phyloP scores from a whole-genome alignment of 257 asterid genomes.

The Petunia axillaris region DNA sequence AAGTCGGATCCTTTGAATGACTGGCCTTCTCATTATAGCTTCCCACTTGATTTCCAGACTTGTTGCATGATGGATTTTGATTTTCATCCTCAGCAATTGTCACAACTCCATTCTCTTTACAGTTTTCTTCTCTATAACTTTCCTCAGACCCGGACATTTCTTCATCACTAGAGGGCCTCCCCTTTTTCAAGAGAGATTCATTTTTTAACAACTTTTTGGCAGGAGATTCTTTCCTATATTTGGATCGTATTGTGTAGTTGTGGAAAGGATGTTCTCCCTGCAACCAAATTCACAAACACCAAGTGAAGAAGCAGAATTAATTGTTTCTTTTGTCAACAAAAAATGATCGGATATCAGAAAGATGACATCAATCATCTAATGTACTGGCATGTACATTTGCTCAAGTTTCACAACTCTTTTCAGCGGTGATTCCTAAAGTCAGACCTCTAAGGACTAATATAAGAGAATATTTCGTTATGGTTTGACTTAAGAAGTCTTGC shows the following conservation, averaged over 20 bases:
- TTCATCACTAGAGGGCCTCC: conserved; percentile 34
- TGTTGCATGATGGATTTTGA: conserved; percentile 11
- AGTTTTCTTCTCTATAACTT: conserved; percentile 52
- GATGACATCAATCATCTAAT: conserved; percentile 6
- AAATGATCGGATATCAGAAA: not conserved
- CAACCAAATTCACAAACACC: conserved; percentile 35
- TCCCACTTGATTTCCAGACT: conserved; percentile 25
- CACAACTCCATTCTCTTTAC: conserved; percentile 38
- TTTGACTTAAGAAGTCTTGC: not conserved
- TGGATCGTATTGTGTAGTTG: conserved; percentile 83
- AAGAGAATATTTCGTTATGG: not conserved
- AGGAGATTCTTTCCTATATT: conserved; percentile 60
- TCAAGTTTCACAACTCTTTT: conserved; percentile 5
- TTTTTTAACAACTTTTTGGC: conserved; percentile 38
- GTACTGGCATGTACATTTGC: not conserved
- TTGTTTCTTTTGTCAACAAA: not conserved
- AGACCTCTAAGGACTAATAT: not conserved
- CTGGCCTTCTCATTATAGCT: conserved; percentile 30
- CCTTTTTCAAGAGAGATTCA: conserved; percentile 33
- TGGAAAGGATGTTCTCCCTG: conserved; percentile 98
- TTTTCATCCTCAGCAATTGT: conserved; percentile 34
- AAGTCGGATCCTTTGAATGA: conserved; percentile 40
- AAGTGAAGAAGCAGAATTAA: conserved; percentile 21
- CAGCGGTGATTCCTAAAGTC: not conserved
- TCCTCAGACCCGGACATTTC: conserved; percentile 50